Evolutionary conservation across 164 flowering plant species (phyloP), one percentile per base, ranked within the genome.

Genomic region (Liriodendron chinense): DNA sequence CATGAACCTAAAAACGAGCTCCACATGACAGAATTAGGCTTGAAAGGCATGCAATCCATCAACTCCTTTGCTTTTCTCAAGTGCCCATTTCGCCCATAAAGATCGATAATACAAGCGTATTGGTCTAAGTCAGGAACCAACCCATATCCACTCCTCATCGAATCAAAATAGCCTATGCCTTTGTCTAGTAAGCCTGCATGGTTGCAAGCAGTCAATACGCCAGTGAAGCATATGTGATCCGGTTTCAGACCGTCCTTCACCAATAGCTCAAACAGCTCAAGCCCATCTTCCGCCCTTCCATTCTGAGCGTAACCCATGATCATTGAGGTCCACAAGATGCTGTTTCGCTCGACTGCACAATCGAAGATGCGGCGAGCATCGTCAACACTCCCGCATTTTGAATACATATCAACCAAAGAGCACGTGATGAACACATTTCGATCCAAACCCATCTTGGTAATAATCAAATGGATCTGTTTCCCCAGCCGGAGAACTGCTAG

Each of bases 141-240:
- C 23, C 82, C 83, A 79, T 83, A 86, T 12, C 78, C 72, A 25
- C 22, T 84, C 48, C 34, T 79, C 90, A 89, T 85, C 72, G 78
- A 80, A 65, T 80, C 34, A 71, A 89, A 87, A 72, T 87, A 86
- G 9, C 80, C 47, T 49, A 80, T 48, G 61, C 85, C 92, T 76
- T 68, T 72, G 63, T 84, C 85, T 43, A 89, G 74, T 13, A 86
- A 79, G 7, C 92, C 90, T 8, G 82, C 79, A 80, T 86, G 90
- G 69, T 84, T 86, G 79, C 89, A 87, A 34, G 90, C 89, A 66
- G 86, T 82, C 75, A 89, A 74, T 28, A 86, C 83, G 59, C 84
- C 84, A 23, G 86, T 89, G 66, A 87, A 86, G 78, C 85, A 84
- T 65, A 89, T 43, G 61, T 76, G 78, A 66, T 85, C 88, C 0